phyloP scores from a whole-genome alignment of 257 asterid species.

The Solanum sejunctum region DNA sequence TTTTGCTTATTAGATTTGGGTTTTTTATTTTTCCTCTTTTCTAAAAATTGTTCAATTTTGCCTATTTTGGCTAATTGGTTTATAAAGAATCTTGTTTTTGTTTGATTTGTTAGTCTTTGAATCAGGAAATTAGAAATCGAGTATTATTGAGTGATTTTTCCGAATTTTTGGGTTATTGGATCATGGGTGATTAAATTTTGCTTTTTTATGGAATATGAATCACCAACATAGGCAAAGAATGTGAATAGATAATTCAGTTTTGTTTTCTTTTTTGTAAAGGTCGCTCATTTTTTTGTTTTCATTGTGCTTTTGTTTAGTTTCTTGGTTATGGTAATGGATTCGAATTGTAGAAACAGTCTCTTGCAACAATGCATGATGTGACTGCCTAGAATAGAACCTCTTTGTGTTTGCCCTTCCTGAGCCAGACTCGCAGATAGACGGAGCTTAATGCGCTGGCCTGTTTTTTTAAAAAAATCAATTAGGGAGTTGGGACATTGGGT shows the following conservation, averaged over 20 bases:
- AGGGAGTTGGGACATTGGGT: background rate
- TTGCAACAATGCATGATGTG: background rate
- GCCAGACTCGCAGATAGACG: background rate
- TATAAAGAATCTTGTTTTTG: background rate
- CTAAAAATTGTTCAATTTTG: background rate
- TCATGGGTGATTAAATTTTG: background rate
- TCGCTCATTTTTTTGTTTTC: background rate
- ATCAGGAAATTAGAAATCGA: background rate
- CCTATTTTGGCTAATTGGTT: background rate
- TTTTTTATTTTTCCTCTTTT: background rate
- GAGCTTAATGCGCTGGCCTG: background rate
- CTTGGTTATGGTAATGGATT: background rate
- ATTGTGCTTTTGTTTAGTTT: background rate
- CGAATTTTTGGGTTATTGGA: background rate
- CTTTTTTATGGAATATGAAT: background rate
- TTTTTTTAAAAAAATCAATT: background rate
- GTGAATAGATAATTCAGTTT: background rate
- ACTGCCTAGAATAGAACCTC: background rate
- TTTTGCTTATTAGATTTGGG: background rate
- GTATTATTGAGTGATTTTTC: background rate
- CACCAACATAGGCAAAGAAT: background rate
- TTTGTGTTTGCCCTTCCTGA: no score
- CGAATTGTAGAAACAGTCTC: background rate
- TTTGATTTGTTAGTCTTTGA: background rate
- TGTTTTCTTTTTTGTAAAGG: background rate